A percentile compares a stretch with the other conserved stretches of the same genome.
Conservation (phyloP, 352 stramenopile genomes). For the Phytophthora hibernalis region DNA sequence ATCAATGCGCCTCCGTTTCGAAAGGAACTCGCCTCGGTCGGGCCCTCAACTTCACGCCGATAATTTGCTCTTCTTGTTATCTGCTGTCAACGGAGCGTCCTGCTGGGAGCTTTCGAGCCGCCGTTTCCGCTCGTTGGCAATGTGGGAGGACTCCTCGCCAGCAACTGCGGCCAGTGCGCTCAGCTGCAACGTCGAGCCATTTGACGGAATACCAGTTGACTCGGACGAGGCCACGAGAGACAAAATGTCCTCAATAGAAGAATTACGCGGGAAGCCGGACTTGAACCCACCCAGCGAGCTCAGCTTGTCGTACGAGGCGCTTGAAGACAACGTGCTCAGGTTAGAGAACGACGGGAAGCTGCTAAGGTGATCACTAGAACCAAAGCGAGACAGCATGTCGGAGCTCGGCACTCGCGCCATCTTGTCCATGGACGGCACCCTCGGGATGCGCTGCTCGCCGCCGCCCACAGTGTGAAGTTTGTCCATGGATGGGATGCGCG, state of each 20-base stretch:
- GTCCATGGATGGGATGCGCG: slow-evolving; percentile 73
- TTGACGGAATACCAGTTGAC: slow-evolving; percentile 52
- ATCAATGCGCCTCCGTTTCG: slow-evolving; percentile 23
- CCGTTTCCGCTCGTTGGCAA: slow-evolving; percentile 71
- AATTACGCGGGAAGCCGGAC: slow-evolving; percentile 79
- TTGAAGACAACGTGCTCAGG: slow-evolving; percentile 65
- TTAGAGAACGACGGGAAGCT: slow-evolving; percentile 86
- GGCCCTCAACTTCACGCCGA: slow-evolving; percentile 44
- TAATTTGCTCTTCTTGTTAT: slow-evolving; percentile 69
- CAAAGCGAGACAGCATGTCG: slow-evolving; percentile 78
- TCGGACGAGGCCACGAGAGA: slow-evolving; percentile 85
- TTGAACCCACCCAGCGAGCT: slow-evolving; percentile 59
- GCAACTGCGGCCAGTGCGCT: slow-evolving; percentile 71
- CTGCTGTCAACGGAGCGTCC: slow-evolving; percentile 34
- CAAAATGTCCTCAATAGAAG: slow-evolving; percentile 88
- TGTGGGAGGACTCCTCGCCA: slow-evolving; percentile 66
- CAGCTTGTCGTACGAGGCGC: slow-evolving; percentile 81
- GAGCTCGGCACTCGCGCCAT: slow-evolving; percentile 72
- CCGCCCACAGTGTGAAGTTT: slow-evolving; percentile 55
- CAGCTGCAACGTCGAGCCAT: slow-evolving; percentile 70
- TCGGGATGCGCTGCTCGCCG: slow-evolving; percentile 58
- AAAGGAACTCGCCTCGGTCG: slow-evolving; percentile 14
- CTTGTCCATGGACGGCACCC: slow-evolving; percentile 73
- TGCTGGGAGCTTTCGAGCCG: slow-evolving; percentile 47
- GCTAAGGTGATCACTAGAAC: slow-evolving; percentile 68